These are phyloP conservation scores for Pseudogymnoascus sp. DNA, from an alignment of 2,329 filamentous ascomycete genomes.

Conservation along the genomic window DNA sequence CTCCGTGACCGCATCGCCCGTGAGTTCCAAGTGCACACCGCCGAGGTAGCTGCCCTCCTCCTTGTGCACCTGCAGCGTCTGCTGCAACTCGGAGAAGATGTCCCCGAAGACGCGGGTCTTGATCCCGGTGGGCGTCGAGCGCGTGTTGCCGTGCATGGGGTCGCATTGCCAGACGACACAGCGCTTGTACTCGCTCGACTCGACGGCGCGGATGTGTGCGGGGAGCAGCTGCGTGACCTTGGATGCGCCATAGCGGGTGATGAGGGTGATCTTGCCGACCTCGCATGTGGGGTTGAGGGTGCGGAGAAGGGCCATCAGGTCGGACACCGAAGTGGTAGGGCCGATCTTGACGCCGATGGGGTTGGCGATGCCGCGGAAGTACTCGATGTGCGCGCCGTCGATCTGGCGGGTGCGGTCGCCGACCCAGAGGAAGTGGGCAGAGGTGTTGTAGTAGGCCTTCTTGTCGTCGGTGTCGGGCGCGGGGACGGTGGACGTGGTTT, in stretches of 20 bases:
- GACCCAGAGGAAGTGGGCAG: conserved; percentile 96
- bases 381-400: conserved; percentile 90
- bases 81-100: conserved; percentile 79
- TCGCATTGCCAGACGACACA: conserved; percentile 94
- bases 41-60: conserved; percentile 79
- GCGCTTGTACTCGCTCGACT: conserved; percentile 60
- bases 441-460: conserved; percentile 83
- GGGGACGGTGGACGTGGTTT: conserved; percentile 26
- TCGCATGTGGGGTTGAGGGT: conserved; percentile 77
- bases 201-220: conserved; percentile 79
- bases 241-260: conserved; percentile 83
- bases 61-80: conserved; percentile 78
- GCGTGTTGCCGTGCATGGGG: conserved; percentile 88
- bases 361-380: conserved; percentile 92
- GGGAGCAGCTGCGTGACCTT: conserved; percentile 72
- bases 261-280: conserved; percentile 88
- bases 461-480: conserved; percentile 21
- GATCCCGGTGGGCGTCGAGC: conserved; percentile 64
- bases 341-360: conserved; percentile 96
- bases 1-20: conserved; percentile 92
- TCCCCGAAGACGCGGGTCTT: conserved; percentile 90
- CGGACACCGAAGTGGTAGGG: conserved; percentile 67
- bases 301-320: conserved; percentile 72
- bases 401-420: conserved; percentile 92
- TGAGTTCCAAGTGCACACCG: conserved; percentile 90